These are phyloP conservation scores for Capsicum pubescens DNA, from an alignment of 257 asterid species.

Conservation along the genomic window DNA sequence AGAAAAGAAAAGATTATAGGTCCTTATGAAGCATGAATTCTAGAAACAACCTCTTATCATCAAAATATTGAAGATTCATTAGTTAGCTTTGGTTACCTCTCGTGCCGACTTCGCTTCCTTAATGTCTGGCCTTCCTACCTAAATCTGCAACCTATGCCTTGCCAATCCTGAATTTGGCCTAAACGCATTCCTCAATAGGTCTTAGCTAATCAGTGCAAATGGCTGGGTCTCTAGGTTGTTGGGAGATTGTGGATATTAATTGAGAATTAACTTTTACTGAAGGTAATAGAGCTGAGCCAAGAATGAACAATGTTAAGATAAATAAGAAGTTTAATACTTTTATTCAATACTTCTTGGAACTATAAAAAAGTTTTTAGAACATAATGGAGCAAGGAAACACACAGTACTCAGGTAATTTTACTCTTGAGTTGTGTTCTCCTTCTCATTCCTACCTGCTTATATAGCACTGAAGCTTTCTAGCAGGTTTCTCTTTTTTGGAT, in stretches of 20 bases:
- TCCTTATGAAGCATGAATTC: neutral
- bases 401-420: neutral
- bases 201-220: neutral
- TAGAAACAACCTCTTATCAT: neutral
- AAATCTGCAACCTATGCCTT: neutral
- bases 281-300: neutral
- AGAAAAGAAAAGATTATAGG: no score
- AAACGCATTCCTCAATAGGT: neutral
- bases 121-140: neutral
- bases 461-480: neutral
- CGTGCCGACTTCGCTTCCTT: neutral
- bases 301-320: neutral
- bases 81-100: neutral
- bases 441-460: neutral
- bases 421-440: neutral
- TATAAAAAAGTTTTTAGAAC: neutral
- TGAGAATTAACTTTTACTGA: no score
- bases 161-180: neutral
- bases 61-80: neutral
- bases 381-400: neutral
- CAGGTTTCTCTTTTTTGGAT: neutral
- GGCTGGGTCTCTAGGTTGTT: neutral
- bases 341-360: neutral
- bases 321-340: neutral
- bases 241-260: neutral